phyloP scores from a whole-genome alignment of 2,329 filamentous ascomycete species.

The Colletotrichum sublineola region DNA sequence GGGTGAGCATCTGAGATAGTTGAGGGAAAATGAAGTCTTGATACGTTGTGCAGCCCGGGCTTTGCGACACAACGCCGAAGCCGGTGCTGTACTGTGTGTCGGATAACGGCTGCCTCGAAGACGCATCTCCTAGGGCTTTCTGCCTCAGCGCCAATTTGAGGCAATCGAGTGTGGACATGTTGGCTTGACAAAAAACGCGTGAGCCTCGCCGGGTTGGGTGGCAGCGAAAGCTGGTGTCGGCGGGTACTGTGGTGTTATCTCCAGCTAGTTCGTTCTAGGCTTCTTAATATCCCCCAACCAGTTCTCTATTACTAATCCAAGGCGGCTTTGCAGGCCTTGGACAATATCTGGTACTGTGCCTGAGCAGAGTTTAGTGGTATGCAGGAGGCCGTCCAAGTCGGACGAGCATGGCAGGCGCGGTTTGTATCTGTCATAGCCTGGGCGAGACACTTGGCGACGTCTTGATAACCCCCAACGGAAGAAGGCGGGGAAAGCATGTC shows the following conservation, averaged over 20 bases:
- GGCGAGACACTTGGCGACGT: too few relatives aligned
- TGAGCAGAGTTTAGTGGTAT: background rate
- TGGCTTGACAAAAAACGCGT: background rate
- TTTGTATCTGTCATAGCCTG: too few relatives aligned
- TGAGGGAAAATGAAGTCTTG: slow-evolving; percentile 66
- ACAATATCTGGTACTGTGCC: background rate
- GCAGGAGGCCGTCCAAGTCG: too few relatives aligned
- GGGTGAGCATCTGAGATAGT: slow-evolving; percentile 56
- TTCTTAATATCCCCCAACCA: background rate
- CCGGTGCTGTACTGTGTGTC: slow-evolving; percentile 63
- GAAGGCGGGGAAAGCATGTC: too few relatives aligned
- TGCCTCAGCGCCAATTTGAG: slow-evolving; percentile 58
- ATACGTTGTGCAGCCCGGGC: slow-evolving; percentile 56
- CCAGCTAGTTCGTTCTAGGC: background rate
- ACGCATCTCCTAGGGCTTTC: slow-evolving; percentile 46
- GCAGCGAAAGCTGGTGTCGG: background rate
- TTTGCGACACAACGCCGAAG: slow-evolving; percentile 58
- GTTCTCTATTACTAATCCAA: background rate
- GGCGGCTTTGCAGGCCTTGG: background rate
- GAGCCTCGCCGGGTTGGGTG: background rate
- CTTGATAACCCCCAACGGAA: too few relatives aligned
- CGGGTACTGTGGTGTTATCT: background rate
- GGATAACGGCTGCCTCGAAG: slow-evolving; percentile 54
- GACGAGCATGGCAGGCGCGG: too few relatives aligned
- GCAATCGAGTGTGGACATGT: slow-evolving; percentile 59